Evolutionary conservation across 352 stramenopile species (phyloP), one percentile per base, ranked within the genome.

Genomic region (Pythium dissotocum): DNA sequence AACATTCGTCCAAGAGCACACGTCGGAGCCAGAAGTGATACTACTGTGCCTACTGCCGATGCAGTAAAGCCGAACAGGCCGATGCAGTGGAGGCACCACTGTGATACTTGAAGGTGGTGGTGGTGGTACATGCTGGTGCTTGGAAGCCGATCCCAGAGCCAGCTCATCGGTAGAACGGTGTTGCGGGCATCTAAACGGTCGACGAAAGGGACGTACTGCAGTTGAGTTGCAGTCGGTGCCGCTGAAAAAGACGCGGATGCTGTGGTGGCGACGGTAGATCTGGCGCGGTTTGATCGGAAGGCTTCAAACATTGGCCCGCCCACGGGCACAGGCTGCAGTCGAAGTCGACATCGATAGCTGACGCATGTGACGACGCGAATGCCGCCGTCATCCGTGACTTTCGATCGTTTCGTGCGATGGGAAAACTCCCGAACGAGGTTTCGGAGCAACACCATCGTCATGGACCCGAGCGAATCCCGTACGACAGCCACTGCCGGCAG

Each of bases 341-440:
- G 42, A 4, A 75, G 59, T 1, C 56, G 58, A 56, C 58, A 69
- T 2, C 69, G 63, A n/a, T 68, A 69, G 46, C 58, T 69, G 9
- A 66, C 64, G 14, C 69, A 75, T 9, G 46, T 53, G 18, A 53
- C 44, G 16, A 53, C 46, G 4, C 46, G 46, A 12, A 36, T 42
- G 9, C 36, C 18, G 5, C 48, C 35, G 51, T 51, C 24, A 6
- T 14, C 12, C 21, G 14, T 30, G 24, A 62, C 21, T n/a, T 46
- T 53, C n/a, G n/a, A 32, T 16, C 32, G 48, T 6, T 16, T 26
- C 1, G 36, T 38, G 53, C 28, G 9, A 12, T 42, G 32, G 33
- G 14, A 24, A 4, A 46, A 28, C 36, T 53, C 46, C 1, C 69
- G 63, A 14, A 63, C 53, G 12, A 71, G n/a, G 28, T 75, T 71